Evolutionary conservation across 2,329 filamentous ascomycete genomes (phyloP), one percentile per base, ranked within the genome.

Genomic region (Claviceps lovelessii): DNA sequence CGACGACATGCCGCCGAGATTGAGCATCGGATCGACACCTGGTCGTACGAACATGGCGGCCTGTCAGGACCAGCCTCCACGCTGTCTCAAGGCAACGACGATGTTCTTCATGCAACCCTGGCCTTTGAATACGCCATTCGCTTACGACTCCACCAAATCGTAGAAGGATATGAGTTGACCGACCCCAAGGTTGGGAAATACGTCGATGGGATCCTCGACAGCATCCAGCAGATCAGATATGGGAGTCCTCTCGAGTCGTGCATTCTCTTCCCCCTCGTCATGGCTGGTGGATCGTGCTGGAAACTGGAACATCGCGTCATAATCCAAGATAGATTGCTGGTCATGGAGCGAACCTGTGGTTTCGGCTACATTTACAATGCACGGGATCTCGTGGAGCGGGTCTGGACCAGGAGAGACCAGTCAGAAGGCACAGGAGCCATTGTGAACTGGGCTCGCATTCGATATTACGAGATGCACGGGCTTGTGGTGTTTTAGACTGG

Each of bases 331-430:
- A 61, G 70, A 5, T 61, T 72, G 51, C 64, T 73, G 60, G 67
- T 73, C 15, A 73, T 74, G 69, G 71, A 74, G 59, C 63, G 70
- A 39, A 73, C 71, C 0, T 65, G 70, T 33, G 71, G 71, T 0
- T 73, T 73, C 54, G 67, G 68, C 4, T 72, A 74, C 60, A 68
- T 74, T 3, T 67, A 70, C 41, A 68, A 71, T 39, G 67, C 69
- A 0, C 59, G 70, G 44, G 66, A 69, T 44, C 58, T 74, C 13
- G 63, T 73, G 2, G 69, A 73, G 54, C 63, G 64, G 4, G 70
- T 73, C 0, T 74, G 72, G 72, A 59, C 56, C 11, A 60, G 61
- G 55, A 55, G 66, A 41, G 66, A 68, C 42, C 55, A 64, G 33
- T 56, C 60, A 5, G 60, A 61, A 5, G 63, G 64, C 8, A 64